These are phyloP conservation scores for Syzygium syzygioides DNA, from an alignment of 441 rosid species.

Conservation along the genomic window DNA sequence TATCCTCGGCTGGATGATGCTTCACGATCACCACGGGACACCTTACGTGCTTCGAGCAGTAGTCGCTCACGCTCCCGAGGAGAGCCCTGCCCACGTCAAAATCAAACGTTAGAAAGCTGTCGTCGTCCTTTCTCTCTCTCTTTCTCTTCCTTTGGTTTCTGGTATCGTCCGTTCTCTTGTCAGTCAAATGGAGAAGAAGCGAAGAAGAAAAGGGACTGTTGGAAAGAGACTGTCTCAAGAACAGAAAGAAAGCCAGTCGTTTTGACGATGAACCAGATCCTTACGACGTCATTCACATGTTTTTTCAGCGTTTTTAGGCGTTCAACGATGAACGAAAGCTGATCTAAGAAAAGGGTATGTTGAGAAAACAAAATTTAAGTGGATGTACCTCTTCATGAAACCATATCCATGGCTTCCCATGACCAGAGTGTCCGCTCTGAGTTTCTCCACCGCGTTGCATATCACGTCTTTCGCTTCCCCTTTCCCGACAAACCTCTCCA, in stretches of 20 bases:
- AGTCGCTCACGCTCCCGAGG: conserved; percentile 73
- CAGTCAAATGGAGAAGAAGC: neutral
- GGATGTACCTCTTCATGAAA: conserved; percentile 61
- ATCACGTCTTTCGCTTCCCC: conserved; percentile 89
- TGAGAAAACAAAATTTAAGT: no score
- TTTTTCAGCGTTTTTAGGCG: no score
- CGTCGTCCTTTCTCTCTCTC: neutral
- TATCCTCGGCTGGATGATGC: conserved; percentile 18
- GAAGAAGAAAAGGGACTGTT: neutral
- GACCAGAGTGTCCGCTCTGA: conserved; percentile 64
- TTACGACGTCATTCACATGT: no score
- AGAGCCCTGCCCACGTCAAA: conserved; percentile 34
- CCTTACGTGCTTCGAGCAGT: conserved; percentile 63
- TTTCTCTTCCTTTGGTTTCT: neutral
- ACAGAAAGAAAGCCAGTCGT: neutral
- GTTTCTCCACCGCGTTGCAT: conserved; percentile 52
- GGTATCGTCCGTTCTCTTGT: neutral
- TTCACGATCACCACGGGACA: conserved; percentile 77
- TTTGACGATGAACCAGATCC: neutral
- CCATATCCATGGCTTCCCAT: conserved; percentile 95
- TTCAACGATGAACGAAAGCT: no score
- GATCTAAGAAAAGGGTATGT: no score
- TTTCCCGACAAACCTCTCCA: conserved; percentile 51
- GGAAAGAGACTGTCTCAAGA: neutral
- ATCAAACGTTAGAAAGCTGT: neutral